Base-by-base conservation (phyloP, 2,329 filamentous ascomycete species). In the Aureobasidium sp. region DNA sequence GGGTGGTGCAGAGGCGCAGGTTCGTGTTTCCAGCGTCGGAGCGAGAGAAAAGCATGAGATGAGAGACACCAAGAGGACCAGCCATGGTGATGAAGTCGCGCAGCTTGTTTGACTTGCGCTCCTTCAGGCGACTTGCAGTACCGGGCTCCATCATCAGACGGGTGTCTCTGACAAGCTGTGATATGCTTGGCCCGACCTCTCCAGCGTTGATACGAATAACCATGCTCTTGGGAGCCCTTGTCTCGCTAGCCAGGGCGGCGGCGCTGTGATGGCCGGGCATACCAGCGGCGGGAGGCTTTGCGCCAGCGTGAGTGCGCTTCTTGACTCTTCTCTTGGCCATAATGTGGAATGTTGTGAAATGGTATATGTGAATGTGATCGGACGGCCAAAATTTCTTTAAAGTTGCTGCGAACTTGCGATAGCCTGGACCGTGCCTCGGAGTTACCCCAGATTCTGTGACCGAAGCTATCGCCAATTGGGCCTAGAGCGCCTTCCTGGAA, bases 1-100 rank as follows among this genome's bases (percentile, higher is more conserved):
- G 94, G 9, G 92, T 90, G 61, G 95, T 83, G 21, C 91, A 90
- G 53, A 99, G 81, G 66, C 94, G 86, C 72, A 99, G 77, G 71
- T 97, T 97, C 27, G 91, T 95, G 75, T 97, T 97, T 64, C 94
- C 94, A 16, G 85, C 87, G 65, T 88, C 85, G 27, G 91, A 96
- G 67, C 91, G 86, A 21, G 92, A 97, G 76, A 99, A 97, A 49
- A 99, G 85, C 70, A 99, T 81, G 59, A 99, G 80, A 75, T 99
- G 94, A 15, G 90, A 90, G 59, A 99, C 91, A 47, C 94, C 93
- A 44, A 99, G 81, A 7, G 94, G 92, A 2, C 94, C 94, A 63
- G 90, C 89, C 94, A 99, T 99, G 65, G 90, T 89, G 37, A 91
- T 87, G 75, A 96, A 99, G 77, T 99, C 94, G 71, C 89, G 86